Base-by-base conservation (phyloP, 176 grass and related monocot species). In the Paspalum notatum region DNA sequence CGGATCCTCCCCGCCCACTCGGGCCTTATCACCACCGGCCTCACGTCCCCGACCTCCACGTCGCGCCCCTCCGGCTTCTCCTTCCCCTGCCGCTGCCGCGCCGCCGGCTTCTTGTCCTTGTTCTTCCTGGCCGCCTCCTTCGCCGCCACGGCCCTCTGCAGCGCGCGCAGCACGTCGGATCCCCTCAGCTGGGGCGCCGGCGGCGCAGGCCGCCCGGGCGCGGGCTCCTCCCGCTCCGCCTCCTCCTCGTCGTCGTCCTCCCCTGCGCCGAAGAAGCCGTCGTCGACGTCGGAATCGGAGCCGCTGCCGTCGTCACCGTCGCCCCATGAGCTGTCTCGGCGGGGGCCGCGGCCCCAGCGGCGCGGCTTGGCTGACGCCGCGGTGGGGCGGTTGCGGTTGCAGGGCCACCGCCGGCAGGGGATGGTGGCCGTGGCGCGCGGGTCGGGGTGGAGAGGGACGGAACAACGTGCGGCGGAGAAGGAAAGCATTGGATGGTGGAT, bases 81-180 rank as follows among this genome's bases (percentile, higher is more conserved):
- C 50, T 62, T 76, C 63, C n/a, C 24, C 78, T 40, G 56, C 62
- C 44, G 68, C 49, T 14, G 51, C 18, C 53, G 58, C 22, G 20
- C 39, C 44, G 48, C 49, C 32, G 66, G 72, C 74, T n/a, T 52
- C 25, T 39, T 79, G 12, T 67, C 20, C 2, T 57, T 76, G 74
- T 18, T 54, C 81, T 50, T 82, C 84, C 47, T 80, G 39, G 87
- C 85, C 68, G 87, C 88, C 68, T 85, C 82, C 78, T 87, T 89
- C 69, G 78, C 74, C 1, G 87, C 82, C 3, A 71, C 69, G 26
- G 82, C 88, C 27, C 73, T 82, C 77, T 85, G 77, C 71, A 93
- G 54, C 21, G 87, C 91, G 13, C 56, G 77, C 72, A 90, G 91
- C 8, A 93, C 87, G 66, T 85, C 87, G 1, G 84, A 85, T 9